phyloP scores from a whole-genome alignment of 805 yeast genomes.

The Barnettozyma siamensis region DNA sequence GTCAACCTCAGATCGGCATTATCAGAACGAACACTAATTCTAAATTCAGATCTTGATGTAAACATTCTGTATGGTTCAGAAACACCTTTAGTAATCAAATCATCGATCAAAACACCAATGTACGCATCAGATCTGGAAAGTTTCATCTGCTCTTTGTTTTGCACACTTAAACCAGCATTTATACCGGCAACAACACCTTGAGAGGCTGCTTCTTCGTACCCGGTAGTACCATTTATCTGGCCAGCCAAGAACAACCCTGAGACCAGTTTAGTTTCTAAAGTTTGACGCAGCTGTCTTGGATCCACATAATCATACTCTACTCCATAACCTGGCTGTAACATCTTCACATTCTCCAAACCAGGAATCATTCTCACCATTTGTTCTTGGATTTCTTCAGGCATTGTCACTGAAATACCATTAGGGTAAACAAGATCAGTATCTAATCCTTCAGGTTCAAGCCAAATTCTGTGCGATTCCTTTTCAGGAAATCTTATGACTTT shows the following conservation, averaged over 20 bases:
- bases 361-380: constrained; percentile 70
- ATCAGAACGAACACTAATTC: constrained; percentile 86
- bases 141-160: constrained; percentile 38
- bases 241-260: constrained; percentile 87
- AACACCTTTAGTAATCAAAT: constrained; percentile 90
- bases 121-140: constrained; percentile 80
- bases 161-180: constrained; percentile 71
- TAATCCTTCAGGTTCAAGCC: constrained; percentile 97
- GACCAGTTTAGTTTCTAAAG: constrained; percentile 77
- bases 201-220: constrained; percentile 98
- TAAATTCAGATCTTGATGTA: constrained; percentile 90
- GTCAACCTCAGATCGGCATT: constrained; percentile 90
- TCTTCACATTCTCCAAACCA: constrained; percentile 82
- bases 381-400: constrained; percentile 91
- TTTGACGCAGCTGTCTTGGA: constrained; percentile 75
- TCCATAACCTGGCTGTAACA: constrained; percentile 97
- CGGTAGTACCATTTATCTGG: constrained; percentile 97
- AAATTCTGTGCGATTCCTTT: constrained; percentile 70
- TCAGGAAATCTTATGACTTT: constrained; percentile 77
- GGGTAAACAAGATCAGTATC: constrained; percentile 88
- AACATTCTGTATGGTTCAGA: constrained; percentile 98
- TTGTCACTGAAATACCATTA: constrained; percentile 90
- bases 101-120: constrained; percentile 90
- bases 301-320: constrained; percentile 96
- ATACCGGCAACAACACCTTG: constrained; percentile 96